These are phyloP conservation scores for Aspergillus campestris DNA, from an alignment of 495 filamentous ascomycete genomes.

Conservation along the genomic window DNA sequence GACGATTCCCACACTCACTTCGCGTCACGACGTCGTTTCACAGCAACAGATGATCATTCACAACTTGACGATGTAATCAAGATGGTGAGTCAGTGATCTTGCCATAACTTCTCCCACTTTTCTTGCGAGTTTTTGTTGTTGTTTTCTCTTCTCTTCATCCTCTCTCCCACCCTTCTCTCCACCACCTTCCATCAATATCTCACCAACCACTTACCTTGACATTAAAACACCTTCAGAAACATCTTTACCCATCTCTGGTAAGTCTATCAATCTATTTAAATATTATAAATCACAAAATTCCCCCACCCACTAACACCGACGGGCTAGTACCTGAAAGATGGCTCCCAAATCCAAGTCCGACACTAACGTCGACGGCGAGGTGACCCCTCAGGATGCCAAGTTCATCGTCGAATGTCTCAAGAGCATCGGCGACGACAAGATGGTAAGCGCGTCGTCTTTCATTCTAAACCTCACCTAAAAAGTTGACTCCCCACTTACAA, in stretches of 20 bases:
- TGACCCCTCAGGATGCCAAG: slow-evolving; percentile 3
- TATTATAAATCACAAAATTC: neutral
- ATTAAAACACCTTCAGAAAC: neutral
- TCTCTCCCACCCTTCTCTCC: neutral
- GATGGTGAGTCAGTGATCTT: too few relatives aligned
- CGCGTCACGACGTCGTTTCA: too few relatives aligned
- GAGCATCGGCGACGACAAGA: slow-evolving; percentile 6
- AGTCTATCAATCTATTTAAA: too few relatives aligned
- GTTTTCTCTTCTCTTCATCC: neutral
- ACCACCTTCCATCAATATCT: neutral
- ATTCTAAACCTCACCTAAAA: too few relatives aligned
- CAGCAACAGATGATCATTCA: too few relatives aligned
- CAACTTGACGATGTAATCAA: too few relatives aligned
- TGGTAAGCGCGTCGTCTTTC: slow-evolving; percentile 1
- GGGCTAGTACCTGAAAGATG: neutral
- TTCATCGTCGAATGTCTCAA: slow-evolving; percentile 13
- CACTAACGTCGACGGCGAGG: neutral
- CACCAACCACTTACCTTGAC: neutral
- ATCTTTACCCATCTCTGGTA: neutral
- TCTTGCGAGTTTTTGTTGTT: neutral
- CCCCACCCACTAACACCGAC: neutral
- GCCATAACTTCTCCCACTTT: too few relatives aligned
- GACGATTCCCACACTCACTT: too few relatives aligned
- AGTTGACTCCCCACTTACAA: neutral
- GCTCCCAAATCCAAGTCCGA: neutral